Evolutionary conservation across 176 grass and related monocot genomes (phyloP).

Genomic region (Elymus sibiricus): DNA sequence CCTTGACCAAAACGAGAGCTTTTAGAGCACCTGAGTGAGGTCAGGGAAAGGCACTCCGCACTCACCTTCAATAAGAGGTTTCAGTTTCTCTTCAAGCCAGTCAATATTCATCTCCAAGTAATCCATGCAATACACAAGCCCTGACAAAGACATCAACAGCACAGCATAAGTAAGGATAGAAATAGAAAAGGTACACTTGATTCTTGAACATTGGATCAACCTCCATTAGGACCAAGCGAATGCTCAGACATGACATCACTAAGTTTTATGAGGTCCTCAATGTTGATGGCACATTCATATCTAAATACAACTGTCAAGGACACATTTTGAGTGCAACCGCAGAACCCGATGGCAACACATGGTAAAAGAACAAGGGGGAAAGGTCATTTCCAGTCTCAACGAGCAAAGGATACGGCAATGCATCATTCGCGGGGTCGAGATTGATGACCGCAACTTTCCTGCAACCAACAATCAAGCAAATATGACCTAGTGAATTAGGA

Average conservation of each 20-base stretch:
- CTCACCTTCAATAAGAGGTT: conserved; percentile 85
- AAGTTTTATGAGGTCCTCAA: conserved; percentile 89
- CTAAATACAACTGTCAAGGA: conserved; percentile 51
- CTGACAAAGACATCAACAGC: conserved; percentile 36
- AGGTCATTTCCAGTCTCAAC: neutral
- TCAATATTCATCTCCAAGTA: conserved; percentile 97
- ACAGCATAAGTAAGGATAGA: conserved; percentile 1
- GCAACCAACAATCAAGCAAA: conserved; percentile 1
- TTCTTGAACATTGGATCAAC: conserved; percentile 20
- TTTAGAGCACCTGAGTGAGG: neutral
- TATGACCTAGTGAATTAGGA: neutral
- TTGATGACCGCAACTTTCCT: conserved; percentile 93
- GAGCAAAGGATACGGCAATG: conserved; percentile 76
- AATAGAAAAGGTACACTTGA: neutral
- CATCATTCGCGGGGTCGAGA: conserved; percentile 89
- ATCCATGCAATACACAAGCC: conserved; percentile 97
- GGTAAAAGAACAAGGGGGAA: neutral
- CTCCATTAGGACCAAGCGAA: conserved; percentile 98
- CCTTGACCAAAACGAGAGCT: neutral
- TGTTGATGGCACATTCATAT: conserved; percentile 90
- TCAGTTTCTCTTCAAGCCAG: conserved; percentile 81
- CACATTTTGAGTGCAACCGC: neutral
- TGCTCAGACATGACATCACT: conserved; percentile 88
- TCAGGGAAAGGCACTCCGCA: neutral
- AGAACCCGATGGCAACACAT: neutral